Conservation (phyloP, 768 basidiomycete species). For the Leccinum imitatum region DNA sequence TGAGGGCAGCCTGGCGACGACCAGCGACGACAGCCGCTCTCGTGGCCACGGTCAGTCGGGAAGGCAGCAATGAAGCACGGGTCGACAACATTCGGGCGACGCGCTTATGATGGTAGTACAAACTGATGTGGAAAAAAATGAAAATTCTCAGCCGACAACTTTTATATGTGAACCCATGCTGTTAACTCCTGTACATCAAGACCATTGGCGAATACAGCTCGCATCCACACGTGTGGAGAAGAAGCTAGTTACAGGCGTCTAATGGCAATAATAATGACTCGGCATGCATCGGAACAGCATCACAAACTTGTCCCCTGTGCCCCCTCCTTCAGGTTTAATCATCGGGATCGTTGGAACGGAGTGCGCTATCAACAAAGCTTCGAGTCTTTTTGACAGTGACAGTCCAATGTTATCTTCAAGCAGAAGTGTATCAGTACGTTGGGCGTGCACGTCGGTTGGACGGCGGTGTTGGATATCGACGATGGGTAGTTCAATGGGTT, state of each 20-base stretch:
- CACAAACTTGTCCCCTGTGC: background rate
- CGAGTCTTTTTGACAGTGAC: too few relatives aligned
- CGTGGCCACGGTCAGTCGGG: constrained; percentile 37
- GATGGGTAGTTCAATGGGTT: too few relatives aligned
- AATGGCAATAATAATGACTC: background rate
- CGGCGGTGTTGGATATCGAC: too few relatives aligned
- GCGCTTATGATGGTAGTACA: constrained; percentile 7
- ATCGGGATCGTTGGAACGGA: too few relatives aligned
- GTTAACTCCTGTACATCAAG: constrained; percentile 15
- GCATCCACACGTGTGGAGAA: background rate
- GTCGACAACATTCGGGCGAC: constrained; percentile 30
- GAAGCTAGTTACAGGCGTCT: background rate
- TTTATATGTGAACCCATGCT: constrained; percentile 14
- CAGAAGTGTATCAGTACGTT: too few relatives aligned
- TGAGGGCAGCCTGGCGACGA: constrained; percentile 40
- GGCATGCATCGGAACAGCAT: too few relatives aligned
- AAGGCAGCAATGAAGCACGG: constrained; percentile 24
- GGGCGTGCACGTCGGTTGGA: too few relatives aligned
- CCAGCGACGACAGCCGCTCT: constrained; percentile 50
- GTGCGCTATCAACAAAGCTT: too few relatives aligned
- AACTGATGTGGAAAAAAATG: background rate
- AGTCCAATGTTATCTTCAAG: too few relatives aligned
- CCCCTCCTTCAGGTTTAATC: too few relatives aligned
- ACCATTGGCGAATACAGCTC: constrained; percentile 12
- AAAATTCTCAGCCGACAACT: background rate